Conservation (phyloP, 768 basidiomycete genomes). For the Sarcodon sp. region DNA sequence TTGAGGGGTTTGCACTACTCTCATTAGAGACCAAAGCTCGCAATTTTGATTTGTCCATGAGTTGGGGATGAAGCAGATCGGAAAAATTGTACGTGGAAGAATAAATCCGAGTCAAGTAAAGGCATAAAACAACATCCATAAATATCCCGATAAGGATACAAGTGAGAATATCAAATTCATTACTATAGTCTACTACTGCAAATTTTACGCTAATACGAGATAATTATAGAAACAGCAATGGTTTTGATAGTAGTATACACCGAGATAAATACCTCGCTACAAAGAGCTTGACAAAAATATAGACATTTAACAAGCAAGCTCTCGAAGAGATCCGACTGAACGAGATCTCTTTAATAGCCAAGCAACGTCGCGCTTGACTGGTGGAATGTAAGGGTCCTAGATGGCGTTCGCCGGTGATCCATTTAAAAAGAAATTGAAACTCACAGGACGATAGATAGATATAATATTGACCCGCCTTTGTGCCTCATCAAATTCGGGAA, state of each 20-base stretch:
- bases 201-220: neutral
- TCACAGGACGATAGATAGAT: conserved; percentile 1
- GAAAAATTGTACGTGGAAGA: neutral
- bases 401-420: neutral
- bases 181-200: neutral
- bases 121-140: conserved; percentile 4
- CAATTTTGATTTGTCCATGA: neutral
- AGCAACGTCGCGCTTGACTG: conserved; percentile 20
- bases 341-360: conserved; percentile 30
- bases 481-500: neutral
- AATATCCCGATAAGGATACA: conserved; percentile 1
- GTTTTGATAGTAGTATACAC: too few relatives aligned
- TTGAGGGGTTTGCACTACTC: neutral
- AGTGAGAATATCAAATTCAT: neutral
- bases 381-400: conserved; percentile 26
- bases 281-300: too few relatives aligned
- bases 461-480: too few relatives aligned
- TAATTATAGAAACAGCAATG: neutral
- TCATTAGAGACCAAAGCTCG: too few relatives aligned
- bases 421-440: conserved; percentile 1
- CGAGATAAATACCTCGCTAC: too few relatives aligned
- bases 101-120: neutral
- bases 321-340: conserved; percentile 22
- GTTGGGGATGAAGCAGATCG: neutral
- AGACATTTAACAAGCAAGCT: conserved; percentile 10